Evolutionary conservation across 2,329 filamentous ascomycete genomes (phyloP).

Genomic region (Colletotrichum sp.): DNA sequence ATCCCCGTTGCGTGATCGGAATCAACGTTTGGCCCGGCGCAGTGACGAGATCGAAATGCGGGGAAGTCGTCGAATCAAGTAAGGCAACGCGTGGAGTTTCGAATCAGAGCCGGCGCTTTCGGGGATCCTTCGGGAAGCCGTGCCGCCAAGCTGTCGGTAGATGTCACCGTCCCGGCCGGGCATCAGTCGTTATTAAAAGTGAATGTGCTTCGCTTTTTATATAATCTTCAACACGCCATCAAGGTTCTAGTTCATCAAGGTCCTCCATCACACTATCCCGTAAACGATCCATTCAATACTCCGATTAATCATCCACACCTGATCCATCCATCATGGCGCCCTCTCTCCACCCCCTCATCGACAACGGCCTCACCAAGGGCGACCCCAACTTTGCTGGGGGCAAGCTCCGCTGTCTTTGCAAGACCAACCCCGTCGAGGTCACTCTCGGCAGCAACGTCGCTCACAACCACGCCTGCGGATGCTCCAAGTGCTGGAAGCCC

Average conservation of each 20-base stretch:
- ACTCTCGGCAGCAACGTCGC: conserved; percentile 61
- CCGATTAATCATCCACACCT: not conserved
- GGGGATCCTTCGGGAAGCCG: conserved; percentile 11
- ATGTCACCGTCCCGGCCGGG: not conserved
- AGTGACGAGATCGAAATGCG: conserved; percentile 1
- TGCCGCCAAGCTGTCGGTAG: conserved; percentile 3
- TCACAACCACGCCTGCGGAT: conserved; percentile 75
- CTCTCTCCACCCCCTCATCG: conserved; percentile 65
- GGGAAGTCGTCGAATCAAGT: conserved; percentile 13
- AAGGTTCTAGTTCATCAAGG: conserved; percentile 9
- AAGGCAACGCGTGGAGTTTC: not conserved
- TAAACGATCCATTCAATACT: not conserved
- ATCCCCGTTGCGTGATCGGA: not conserved
- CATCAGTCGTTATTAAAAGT: not conserved
- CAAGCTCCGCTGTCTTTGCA: conserved; percentile 65
- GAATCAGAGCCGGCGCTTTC: conserved; percentile 7
- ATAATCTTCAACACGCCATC: not conserved
- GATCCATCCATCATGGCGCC: conserved; percentile 31
- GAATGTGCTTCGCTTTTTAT: not conserved
- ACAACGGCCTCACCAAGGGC: conserved; percentile 65
- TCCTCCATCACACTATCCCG: not conserved
- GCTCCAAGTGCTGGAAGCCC: conserved; percentile 76
- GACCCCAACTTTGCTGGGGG: conserved; percentile 60
- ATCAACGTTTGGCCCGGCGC: not conserved
- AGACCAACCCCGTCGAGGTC: conserved; percentile 59